Evolutionary conservation across 495 filamentous ascomycete genomes (phyloP).

Genomic region (Penicillium cosmopolitanum): DNA sequence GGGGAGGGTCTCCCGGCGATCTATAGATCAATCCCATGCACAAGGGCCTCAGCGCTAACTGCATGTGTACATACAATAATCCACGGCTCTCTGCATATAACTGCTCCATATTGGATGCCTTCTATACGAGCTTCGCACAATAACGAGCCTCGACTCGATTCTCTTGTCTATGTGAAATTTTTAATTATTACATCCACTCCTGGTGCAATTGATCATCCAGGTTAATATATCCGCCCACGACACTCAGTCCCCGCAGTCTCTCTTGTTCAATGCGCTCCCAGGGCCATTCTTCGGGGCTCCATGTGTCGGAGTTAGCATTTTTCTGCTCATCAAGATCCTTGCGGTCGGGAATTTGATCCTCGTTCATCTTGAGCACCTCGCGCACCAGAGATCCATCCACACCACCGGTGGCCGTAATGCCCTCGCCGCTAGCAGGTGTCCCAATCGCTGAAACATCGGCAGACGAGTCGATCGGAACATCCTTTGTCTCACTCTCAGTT

Average conservation of each 20-base stretch:
- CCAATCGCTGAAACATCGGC: conserved; percentile 38
- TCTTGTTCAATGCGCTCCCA: conserved; percentile 62
- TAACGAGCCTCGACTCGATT: not conserved
- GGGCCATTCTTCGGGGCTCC: conserved; percentile 50
- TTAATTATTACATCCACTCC: conserved; percentile 39
- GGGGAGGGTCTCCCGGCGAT: not conserved
- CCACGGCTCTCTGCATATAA: not conserved
- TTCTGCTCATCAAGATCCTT: conserved; percentile 37
- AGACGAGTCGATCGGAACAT: conserved; percentile 21
- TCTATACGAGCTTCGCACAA: no score
- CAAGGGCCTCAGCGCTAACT: not conserved
- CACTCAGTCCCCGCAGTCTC: conserved; percentile 54
- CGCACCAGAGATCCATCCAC: conserved; percentile 42
- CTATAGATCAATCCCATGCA: conserved; percentile 2
- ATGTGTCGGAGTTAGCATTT: conserved; percentile 38
- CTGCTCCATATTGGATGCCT: no score
- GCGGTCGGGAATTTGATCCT: conserved; percentile 31
- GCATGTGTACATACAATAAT: not conserved
- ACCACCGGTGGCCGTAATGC: conserved; percentile 34
- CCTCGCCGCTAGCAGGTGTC: conserved; percentile 41
- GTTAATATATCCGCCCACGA: conserved; percentile 54
- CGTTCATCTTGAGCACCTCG: conserved; percentile 41
- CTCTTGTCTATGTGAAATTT: not conserved
- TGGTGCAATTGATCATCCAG: conserved; percentile 53
- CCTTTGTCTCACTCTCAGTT: conserved; percentile 9